Evolutionary conservation across 495 filamentous ascomycete species (phyloP).

Genomic region (Trichoderma gamsii): DNA sequence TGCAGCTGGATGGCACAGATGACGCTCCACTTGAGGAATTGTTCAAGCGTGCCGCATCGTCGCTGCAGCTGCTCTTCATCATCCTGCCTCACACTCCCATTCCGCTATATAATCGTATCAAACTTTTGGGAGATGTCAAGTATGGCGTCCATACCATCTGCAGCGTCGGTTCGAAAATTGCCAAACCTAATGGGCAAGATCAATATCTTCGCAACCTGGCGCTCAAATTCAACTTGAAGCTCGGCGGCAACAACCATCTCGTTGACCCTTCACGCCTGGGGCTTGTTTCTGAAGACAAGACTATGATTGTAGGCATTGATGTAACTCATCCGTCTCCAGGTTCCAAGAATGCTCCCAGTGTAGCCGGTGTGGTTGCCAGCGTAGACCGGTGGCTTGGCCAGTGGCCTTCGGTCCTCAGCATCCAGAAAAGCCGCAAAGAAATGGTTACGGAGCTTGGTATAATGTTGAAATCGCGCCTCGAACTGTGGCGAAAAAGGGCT

Average conservation of each 20-base stretch:
- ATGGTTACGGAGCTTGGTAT: slow-evolving; percentile 53
- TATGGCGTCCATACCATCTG: slow-evolving; percentile 58
- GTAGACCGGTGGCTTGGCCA: slow-evolving; percentile 56
- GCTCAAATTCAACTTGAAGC: slow-evolving; percentile 81
- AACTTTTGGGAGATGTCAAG: slow-evolving; percentile 53
- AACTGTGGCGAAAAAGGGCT: slow-evolving; percentile 49
- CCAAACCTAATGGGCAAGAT: slow-evolving; percentile 23
- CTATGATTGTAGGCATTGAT: slow-evolving; percentile 73
- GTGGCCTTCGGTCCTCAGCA: slow-evolving; percentile 59
- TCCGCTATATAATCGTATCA: slow-evolving; percentile 56
- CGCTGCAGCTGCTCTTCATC: slow-evolving; percentile 46
- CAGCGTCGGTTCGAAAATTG: slow-evolving; percentile 45
- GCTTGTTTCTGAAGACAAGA: slow-evolving; percentile 51
- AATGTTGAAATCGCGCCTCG: slow-evolving; percentile 56
- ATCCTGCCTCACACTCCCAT: slow-evolving; percentile 47
- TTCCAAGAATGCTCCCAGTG: slow-evolving; percentile 44
- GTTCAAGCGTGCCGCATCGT: slow-evolving; percentile 20
- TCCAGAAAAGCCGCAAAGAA: slow-evolving; percentile 49
- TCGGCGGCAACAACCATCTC: slow-evolving; percentile 70
- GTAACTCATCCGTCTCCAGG: slow-evolving; percentile 68
- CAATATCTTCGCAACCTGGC: slow-evolving; percentile 70
- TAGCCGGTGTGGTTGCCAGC: slow-evolving; percentile 70
- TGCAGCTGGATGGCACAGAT: background rate
- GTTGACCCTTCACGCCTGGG: slow-evolving; percentile 40
- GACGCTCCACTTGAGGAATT: slow-evolving; percentile 9